phyloP scores from a whole-genome alignment of 768 basidiomycete species.

The Tricholomella constricta region DNA sequence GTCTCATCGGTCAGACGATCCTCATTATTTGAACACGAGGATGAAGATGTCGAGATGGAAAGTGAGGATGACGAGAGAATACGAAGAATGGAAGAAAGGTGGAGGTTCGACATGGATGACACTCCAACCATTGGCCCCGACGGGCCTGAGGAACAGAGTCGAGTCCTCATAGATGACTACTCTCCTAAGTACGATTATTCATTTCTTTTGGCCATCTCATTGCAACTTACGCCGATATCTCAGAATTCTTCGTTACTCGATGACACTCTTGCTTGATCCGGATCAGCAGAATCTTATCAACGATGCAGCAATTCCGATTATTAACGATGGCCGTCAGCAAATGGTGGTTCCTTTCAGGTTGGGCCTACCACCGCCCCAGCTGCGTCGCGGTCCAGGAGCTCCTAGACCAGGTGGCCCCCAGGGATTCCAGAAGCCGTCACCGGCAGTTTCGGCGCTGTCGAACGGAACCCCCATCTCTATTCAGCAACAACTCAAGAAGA shows the following conservation, averaged over 20 bases:
- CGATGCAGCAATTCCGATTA: conserved; percentile 48
- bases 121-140: conserved; percentile 51
- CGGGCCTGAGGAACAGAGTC: conserved; percentile 66
- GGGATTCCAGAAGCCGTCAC: conserved; percentile 2
- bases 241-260: conserved; percentile 56
- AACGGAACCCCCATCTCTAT: conserved; percentile 5
- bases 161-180: conserved; percentile 69
- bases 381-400: conserved; percentile 29
- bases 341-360: conserved; percentile 52
- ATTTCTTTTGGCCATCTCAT: neutral
- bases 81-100: conserved; percentile 51
- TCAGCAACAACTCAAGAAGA: conserved; percentile 52
- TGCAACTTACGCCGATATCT: neutral
- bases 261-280: conserved; percentile 55
- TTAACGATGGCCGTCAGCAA: conserved; percentile 51
- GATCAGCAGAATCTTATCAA: conserved; percentile 53
- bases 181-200: conserved; percentile 30
- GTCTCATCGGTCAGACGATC: conserved; percentile 23
- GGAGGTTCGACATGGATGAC: conserved; percentile 72
- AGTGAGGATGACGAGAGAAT: conserved; percentile 33
- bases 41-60: conserved; percentile 29
- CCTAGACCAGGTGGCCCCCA: conserved; percentile 18
- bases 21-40: conserved; percentile 25
- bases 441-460: neutral
- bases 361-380: conserved; percentile 27